These are phyloP conservation scores for Trifolium fragiferum DNA, from an alignment of 306 rosid species.

Conservation along the genomic window DNA sequence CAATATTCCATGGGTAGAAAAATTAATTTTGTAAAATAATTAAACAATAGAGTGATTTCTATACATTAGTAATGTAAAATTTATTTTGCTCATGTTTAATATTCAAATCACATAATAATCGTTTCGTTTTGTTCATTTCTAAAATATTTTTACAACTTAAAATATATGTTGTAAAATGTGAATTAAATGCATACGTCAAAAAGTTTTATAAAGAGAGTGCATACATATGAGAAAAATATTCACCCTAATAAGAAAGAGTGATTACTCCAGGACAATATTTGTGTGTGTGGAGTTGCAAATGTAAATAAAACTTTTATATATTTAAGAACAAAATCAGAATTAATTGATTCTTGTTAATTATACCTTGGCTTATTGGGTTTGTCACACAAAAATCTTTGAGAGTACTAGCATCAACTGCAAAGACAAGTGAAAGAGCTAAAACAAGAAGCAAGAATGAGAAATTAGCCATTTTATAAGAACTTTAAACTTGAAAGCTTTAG, in stretches of 20 bases:
- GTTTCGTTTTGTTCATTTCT: too few relatives aligned
- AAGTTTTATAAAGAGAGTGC: too few relatives aligned
- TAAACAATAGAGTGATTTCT: too few relatives aligned
- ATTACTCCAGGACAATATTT: background rate
- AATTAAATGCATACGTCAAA: too few relatives aligned
- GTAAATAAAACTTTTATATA: background rate
- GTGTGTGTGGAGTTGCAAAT: background rate
- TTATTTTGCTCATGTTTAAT: too few relatives aligned
- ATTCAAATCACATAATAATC: too few relatives aligned
- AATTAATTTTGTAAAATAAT: too few relatives aligned
- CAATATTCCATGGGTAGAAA: background rate
- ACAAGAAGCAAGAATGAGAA: slow-evolving; percentile 22
- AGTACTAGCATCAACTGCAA: slow-evolving; percentile 34
- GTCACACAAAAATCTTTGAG: slow-evolving; percentile 58
- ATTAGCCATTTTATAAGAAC: slow-evolving; percentile 41
- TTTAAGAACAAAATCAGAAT: background rate
- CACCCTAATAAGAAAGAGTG: background rate
- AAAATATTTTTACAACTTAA: too few relatives aligned
- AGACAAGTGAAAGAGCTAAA: slow-evolving; percentile 38
- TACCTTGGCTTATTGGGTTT: slow-evolving; percentile 46
- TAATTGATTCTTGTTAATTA: background rate
- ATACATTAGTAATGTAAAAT: too few relatives aligned
- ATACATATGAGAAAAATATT: too few relatives aligned
- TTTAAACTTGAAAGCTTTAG: slow-evolving; percentile 4
- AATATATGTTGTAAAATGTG: too few relatives aligned